Percentiles rank a stretch among this genome's conserved stretches.
Evolutionary conservation across 805 yeast genomes (phyloP).

Genomic region (Yarrowia hollandica): DNA sequence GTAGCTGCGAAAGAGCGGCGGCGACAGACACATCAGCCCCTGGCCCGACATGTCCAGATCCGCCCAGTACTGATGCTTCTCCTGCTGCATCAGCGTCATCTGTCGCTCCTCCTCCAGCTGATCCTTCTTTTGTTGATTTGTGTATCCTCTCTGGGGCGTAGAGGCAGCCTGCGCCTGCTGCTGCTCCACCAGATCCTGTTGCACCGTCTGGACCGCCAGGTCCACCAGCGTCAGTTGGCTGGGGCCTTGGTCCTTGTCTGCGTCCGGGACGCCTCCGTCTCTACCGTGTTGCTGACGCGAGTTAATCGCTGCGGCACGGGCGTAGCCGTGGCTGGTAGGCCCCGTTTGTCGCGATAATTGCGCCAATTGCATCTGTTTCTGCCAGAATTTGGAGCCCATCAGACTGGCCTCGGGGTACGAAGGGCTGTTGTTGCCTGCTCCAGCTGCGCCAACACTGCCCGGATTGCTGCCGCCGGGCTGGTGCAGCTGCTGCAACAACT

Average conservation of each 20-base stretch:
- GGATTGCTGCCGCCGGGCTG: conserved; percentile 23
- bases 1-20: conserved; percentile 68
- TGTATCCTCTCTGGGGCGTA: conserved; percentile 32
- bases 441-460: conserved; percentile 1
- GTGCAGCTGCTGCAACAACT: conserved; percentile 30
- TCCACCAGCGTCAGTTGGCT: conserved; percentile 42
- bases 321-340: conserved; percentile 70
- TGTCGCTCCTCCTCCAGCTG: conserved; percentile 46
- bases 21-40: conserved; percentile 68
- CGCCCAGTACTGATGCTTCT: conserved; percentile 82
- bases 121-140: conserved; percentile 41
- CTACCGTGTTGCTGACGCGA: conserved; percentile 38
- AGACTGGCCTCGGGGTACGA: conserved; percentile 8
- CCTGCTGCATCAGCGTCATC: conserved; percentile 43
- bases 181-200: conserved; percentile 34
- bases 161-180: conserved; percentile 26
- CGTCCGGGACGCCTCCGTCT: conserved; percentile 30
- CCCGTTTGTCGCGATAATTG: conserved; percentile 68
- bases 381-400: conserved; percentile 53
- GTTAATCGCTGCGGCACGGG: conserved; percentile 74
- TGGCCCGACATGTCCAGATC: conserved; percentile 91
- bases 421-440: conserved; percentile 29
- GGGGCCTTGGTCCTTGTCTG: conserved; percentile 35
- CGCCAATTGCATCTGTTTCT: conserved; percentile 72
- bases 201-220: conserved; percentile 44